Evolutionary conservation across 257 asterid species (phyloP).

Genomic region (Perilla frutescens): DNA sequence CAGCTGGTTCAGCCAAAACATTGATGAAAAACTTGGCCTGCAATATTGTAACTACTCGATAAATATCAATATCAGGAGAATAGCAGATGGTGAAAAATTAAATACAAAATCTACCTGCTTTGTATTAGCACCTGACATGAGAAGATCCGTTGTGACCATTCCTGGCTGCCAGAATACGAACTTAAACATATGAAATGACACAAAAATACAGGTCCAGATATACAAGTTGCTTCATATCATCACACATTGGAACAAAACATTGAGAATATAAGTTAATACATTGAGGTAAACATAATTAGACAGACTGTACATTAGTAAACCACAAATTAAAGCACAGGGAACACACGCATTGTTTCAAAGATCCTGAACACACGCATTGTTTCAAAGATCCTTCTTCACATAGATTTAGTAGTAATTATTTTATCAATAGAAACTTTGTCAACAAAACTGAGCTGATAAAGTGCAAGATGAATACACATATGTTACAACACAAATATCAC

Average conservation of each 20-base stretch:
- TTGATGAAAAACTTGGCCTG: conserved; percentile 99
- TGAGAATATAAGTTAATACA: background rate
- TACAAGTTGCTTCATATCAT: background rate
- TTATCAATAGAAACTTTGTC: background rate
- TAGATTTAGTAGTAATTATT: background rate
- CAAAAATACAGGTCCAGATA: background rate
- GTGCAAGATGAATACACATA: background rate
- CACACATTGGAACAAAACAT: background rate
- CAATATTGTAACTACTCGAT: conserved; percentile 26
- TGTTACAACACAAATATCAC: background rate
- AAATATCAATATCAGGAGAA: conserved; percentile 20
- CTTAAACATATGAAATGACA: conserved; percentile 11
- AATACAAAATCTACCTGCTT: conserved; percentile 65
- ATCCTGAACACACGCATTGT: background rate
- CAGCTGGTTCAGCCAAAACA: conserved; percentile 95
- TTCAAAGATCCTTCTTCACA: background rate
- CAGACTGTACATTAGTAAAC: background rate
- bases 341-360: background rate
- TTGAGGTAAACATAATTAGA: background rate
- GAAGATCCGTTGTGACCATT: conserved; percentile 98
- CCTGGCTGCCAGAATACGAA: conserved; percentile 72
- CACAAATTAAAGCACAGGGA: background rate
- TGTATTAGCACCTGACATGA: conserved; percentile 92
- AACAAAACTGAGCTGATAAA: background rate
- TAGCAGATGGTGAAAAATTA: background rate